A percentile compares a stretch with the other conserved stretches of the same genome.
phyloP scores from a whole-genome alignment of 2,329 filamentous ascomycete genomes.

The Niveomyces coronatus region DNA sequence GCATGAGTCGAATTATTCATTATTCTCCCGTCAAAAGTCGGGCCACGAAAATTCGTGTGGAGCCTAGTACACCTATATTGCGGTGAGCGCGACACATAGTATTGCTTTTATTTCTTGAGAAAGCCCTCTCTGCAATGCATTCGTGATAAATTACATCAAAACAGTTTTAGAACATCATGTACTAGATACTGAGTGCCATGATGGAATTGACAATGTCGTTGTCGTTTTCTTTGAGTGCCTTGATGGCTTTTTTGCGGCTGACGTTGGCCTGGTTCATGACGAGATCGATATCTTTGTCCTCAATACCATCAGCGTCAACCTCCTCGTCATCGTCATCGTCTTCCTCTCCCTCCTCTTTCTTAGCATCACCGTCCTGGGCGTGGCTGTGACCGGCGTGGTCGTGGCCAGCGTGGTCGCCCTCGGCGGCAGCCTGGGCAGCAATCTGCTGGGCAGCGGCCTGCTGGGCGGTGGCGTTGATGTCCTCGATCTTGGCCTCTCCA shows the following conservation, averaged over 20 bases:
- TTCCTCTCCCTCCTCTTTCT: constrained; percentile 70
- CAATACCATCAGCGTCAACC: constrained; percentile 85
- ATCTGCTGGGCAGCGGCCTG: constrained; percentile 93
- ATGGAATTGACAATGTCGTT: constrained; percentile 99
- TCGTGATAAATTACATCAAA: constrained; percentile 11
- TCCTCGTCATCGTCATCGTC: constrained; percentile 85
- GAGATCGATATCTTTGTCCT: constrained; percentile 98
- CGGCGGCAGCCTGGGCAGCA: constrained; percentile 57
- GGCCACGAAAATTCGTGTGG: too few relatives aligned
- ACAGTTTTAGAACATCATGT: too few relatives aligned
- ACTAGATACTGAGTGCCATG: constrained; percentile 89
- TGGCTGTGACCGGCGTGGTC: constrained; percentile 60
- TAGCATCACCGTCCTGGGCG: constrained; percentile 51
- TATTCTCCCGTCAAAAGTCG: too few relatives aligned
- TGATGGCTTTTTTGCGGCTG: constrained; percentile 96
- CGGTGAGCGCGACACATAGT: too few relatives aligned
- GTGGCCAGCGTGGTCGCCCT: constrained; percentile 61
- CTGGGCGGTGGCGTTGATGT: constrained; percentile 96
- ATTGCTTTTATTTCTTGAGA: too few relatives aligned
- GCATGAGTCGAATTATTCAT: too few relatives aligned
- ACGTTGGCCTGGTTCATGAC: constrained; percentile 98
- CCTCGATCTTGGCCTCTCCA: constrained; percentile 99
- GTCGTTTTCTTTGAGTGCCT: constrained; percentile 97
- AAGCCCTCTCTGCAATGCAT: constrained; percentile 3
- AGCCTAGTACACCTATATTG: too few relatives aligned